phyloP scores from a whole-genome alignment of 257 asterid genomes.

The Nicotiana benthamiana region DNA sequence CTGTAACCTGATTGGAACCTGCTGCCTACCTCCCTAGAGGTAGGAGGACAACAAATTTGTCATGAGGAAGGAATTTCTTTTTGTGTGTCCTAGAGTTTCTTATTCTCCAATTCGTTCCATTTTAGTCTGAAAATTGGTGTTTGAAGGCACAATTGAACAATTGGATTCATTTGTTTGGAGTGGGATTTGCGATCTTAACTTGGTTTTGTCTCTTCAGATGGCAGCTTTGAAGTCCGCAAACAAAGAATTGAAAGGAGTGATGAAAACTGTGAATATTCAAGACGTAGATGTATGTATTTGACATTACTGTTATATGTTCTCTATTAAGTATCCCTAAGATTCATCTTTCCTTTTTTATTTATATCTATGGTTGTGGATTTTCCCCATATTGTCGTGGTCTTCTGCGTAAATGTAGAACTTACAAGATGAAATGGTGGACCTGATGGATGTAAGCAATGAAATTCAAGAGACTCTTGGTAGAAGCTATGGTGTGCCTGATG shows the following conservation, averaged over 20 bases:
- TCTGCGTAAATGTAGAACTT: slow-evolving; percentile 37
- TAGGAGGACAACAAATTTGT: slow-evolving; percentile 44
- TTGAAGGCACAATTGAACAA: slow-evolving; percentile 13
- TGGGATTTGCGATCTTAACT: slow-evolving; percentile 7
- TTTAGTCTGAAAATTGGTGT: slow-evolving; percentile 20
- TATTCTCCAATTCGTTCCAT: slow-evolving; percentile 2
- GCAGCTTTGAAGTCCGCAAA: slow-evolving; percentile 90
- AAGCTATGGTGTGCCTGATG: slow-evolving; percentile 91
- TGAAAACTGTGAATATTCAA: slow-evolving; percentile 98
- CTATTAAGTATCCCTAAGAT: slow-evolving; percentile 3
- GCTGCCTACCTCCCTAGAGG: slow-evolving; percentile 90
- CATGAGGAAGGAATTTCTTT: slow-evolving; percentile 21
- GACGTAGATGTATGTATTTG: slow-evolving; percentile 74
- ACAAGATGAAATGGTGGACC: slow-evolving; percentile 99
- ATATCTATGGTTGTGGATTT: background rate
- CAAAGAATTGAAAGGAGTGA: slow-evolving; percentile 95
- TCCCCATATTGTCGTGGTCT: background rate
- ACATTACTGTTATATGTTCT: background rate
- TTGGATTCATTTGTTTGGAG: slow-evolving; percentile 4
- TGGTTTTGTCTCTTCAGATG: slow-evolving; percentile 53
- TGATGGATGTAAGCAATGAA: slow-evolving; percentile 97
- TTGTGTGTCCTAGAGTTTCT: slow-evolving; percentile 14
- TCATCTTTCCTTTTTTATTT: background rate
- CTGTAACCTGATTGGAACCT: slow-evolving; percentile 71
- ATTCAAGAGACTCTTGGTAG: slow-evolving; percentile 97